Base-by-base conservation (phyloP, 306 rosid species). In the Dalbergia oliveri region DNA sequence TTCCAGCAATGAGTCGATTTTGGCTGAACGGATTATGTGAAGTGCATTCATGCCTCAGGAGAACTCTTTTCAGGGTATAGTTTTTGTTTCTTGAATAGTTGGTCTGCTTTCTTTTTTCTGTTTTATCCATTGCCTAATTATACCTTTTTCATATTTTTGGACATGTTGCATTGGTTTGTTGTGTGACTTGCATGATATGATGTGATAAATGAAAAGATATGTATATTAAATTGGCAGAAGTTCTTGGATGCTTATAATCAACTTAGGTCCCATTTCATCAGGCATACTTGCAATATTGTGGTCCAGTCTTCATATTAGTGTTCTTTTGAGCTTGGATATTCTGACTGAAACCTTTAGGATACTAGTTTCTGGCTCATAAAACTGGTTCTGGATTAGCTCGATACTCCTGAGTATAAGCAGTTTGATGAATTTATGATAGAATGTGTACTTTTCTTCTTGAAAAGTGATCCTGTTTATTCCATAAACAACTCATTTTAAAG, bases 1-100 rank as follows among this genome's bases (percentile, higher is more conserved):
- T 91, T 84, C 73, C 73, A 58, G 94, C 93, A 64, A 96, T 96
- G 98, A 87, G 97, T 82, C 90, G 76, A 15, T 93, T 96, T 87
- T 96, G 99, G 99, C 87, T 89, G 26, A 89, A 93, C 93, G 7
- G 99, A 96, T 86, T 96, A 93, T 50, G 99, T 96, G 82, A 96
- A 96, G 87, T 96, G 99, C 83, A 75, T 90, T 81, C 98, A 91
- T 78, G 92, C 94, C 68, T 87, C 97, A 2, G 99, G 98, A 84
- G 97, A 90, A 91, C 87, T 87, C 34, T 91, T 90, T 89, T 91
- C 97, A 0, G 99, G 99, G 99, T 96, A 91, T 72, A 83, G 4
- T 23, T 65, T 73, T 82, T 59, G 47, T 79, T 76, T 72, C 73
- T 53, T 59, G 15, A 56, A 39, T 69, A 63, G 45, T 60, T 64